Percentiles rank a stretch among this genome's conserved stretches.
phyloP scores from a whole-genome alignment of 2,329 filamentous ascomycete species.

The Hypoxylon sp. region DNA sequence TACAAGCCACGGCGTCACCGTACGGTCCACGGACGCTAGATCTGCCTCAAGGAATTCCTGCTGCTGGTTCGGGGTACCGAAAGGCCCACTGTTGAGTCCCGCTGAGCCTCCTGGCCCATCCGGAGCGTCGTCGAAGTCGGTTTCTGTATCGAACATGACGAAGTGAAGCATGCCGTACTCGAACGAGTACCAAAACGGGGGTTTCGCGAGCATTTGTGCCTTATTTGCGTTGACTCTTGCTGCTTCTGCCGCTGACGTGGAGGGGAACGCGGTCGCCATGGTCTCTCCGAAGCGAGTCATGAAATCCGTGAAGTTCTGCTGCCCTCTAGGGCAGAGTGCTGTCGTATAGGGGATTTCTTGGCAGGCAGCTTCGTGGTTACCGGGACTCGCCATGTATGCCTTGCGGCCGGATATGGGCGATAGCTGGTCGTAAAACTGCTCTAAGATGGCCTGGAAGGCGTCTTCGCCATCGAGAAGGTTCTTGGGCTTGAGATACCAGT shows the following conservation, averaged over 20 bases:
- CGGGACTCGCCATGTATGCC: conserved; percentile 69
- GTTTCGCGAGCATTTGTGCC: conserved; percentile 62
- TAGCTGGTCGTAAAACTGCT: conserved; percentile 70
- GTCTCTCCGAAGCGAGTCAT: conserved; percentile 68
- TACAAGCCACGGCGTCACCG: conserved; percentile 68
- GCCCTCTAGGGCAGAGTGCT: conserved; percentile 64
- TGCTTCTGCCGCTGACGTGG: conserved; percentile 60
- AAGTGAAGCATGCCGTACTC: conserved; percentile 72
- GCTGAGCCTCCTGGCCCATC: conserved; percentile 60
- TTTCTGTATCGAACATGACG: conserved; percentile 70
- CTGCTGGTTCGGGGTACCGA: conserved; percentile 65
- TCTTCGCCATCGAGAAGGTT: conserved; percentile 65
- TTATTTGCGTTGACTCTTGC: conserved; percentile 63
- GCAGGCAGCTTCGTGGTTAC: conserved; percentile 73
- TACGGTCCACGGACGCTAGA: conserved; percentile 69
- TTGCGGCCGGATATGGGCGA: conserved; percentile 68
- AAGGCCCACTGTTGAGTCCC: conserved; percentile 63
- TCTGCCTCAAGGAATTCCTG: conserved; percentile 69
- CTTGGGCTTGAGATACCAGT: conserved; percentile 65
- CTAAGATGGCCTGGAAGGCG: conserved; percentile 70
- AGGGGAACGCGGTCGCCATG: conserved; percentile 67
- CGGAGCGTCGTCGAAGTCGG: conserved; percentile 67
- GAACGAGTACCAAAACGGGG: conserved; percentile 73
- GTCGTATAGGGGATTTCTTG: conserved; percentile 59
- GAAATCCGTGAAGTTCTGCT: conserved; percentile 74